Conservation (phyloP, 139 green algal genomes). For the Yamagishiella unicocca region DNA sequence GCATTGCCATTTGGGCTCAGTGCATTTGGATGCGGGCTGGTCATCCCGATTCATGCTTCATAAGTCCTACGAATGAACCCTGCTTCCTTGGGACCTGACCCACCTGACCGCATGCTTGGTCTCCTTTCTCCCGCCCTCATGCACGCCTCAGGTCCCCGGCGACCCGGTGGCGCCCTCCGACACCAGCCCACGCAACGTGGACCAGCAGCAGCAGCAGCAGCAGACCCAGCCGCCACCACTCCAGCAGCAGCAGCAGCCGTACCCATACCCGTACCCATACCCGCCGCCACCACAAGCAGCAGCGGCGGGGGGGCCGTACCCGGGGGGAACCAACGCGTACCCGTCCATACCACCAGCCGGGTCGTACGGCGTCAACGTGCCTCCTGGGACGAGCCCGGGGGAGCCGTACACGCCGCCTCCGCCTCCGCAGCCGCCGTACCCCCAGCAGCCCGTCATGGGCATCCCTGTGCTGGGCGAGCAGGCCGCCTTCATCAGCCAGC, state of each 20-base stretch:
- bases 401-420: background rate
- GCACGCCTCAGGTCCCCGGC: background rate
- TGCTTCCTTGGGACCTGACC: too few species aligned
- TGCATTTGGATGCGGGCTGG: too few species aligned
- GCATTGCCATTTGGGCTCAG: too few species aligned
- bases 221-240: background rate
- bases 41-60: too few species aligned
- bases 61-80: too few species aligned
- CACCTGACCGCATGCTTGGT: too few species aligned
- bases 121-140: too few species aligned
- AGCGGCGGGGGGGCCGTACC: background rate
- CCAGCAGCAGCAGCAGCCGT: background rate
- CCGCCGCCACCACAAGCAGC: background rate
- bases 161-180: background rate
- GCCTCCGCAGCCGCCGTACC: background rate
- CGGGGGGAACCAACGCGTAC: background rate
- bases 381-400: background rate
- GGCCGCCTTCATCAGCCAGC: background rate
- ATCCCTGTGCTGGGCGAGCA: constrained; percentile 18
- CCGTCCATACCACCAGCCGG: background rate
- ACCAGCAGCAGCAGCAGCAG: background rate
- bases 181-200: background rate
- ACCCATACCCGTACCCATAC: background rate
- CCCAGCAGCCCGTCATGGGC: background rate
- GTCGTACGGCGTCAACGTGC: background rate